Base-by-base conservation (phyloP, 2,329 filamentous ascomycete species). In the Sarocladium kiliense region DNA sequence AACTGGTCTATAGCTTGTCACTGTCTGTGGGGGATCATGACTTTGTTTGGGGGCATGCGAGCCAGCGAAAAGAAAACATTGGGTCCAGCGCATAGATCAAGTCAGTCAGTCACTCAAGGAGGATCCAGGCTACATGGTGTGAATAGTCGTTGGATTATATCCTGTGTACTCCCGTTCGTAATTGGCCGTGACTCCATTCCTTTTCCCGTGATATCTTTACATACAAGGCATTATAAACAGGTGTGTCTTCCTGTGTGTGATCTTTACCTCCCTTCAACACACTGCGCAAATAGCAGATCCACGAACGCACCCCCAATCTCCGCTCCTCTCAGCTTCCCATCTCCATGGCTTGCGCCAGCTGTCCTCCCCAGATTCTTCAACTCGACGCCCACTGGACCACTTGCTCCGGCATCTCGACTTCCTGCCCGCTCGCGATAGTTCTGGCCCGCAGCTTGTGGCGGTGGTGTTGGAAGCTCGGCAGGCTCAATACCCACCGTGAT, bases 351-450 rank as follows among this genome's bases (percentile, higher is more conserved):
- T 44, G 80, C 74, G 62, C 81, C 74, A 36, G 82, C 70, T 0
- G 77, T 81, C 26, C 73, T 75, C 37, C 78, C 78, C 3, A 79
- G 67, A 63, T 82, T 81, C 61, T 78, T 73, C 41, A 81, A 74
- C 25, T 71, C 71, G 44, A 73, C 70, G 3, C 68, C 74, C 45
- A 63, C 58, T 19, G 47, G 23, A 16, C 44, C 44, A n/a, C 7
- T 23, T 9, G 44, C 23, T 3, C 44, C 26, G n/a, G 16, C 30
- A 3, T 32, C 26, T 18, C 23, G 18, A 10, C 27, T 36, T 6
- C 27, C 47, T 18, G 10, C 7, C 30, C 25, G 6, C 3, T 34
- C 14, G 3, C 26, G n/a, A 14, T 18, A 16, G 4, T 34, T 16
- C n/a, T 23, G 9, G 12, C 23, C 47, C 12, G 27, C 47, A 21